These are phyloP conservation scores for Suillus bovinus DNA, from an alignment of 768 basidiomycete species.

Conservation along the genomic window DNA sequence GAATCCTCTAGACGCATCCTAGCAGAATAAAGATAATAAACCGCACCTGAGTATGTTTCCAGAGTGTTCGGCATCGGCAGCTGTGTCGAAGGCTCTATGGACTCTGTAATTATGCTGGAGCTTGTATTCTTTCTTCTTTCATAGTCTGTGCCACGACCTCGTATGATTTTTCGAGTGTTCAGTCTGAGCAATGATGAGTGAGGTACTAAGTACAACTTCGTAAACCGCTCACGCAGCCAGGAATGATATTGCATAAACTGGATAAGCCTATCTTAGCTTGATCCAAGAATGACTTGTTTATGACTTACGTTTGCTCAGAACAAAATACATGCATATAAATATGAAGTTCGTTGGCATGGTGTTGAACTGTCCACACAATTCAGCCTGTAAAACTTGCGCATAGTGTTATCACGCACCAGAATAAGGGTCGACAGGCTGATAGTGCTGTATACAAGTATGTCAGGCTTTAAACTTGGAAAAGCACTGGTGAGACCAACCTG, in stretches of 20 bases:
- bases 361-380: constrained; percentile 46
- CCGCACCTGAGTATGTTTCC: too few species aligned
- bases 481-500: constrained; percentile 38
- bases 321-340: constrained; percentile 62
- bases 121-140: constrained; percentile 26
- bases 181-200: constrained; percentile 39
- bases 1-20: not conserved
- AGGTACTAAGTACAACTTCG: not conserved
- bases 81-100: not conserved
- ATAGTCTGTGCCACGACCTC: constrained; percentile 57
- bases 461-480: not conserved
- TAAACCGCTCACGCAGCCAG: constrained; percentile 54
- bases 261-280: constrained; percentile 7
- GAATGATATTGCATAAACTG: constrained; percentile 68
- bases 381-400: not conserved
- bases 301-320: constrained; percentile 61
- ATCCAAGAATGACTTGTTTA: not conserved
- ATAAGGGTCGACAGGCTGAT: constrained; percentile 50
- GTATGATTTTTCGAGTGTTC: constrained; percentile 57
- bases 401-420: constrained; percentile 41
- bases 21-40: not conserved
- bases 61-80: too few species aligned
- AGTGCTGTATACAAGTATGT: constrained; percentile 18
- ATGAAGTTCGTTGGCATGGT: constrained; percentile 53
- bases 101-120: constrained; percentile 27